phyloP scores from a whole-genome alignment of 805 yeast genomes.

The Schwanniomyces yamadae region DNA sequence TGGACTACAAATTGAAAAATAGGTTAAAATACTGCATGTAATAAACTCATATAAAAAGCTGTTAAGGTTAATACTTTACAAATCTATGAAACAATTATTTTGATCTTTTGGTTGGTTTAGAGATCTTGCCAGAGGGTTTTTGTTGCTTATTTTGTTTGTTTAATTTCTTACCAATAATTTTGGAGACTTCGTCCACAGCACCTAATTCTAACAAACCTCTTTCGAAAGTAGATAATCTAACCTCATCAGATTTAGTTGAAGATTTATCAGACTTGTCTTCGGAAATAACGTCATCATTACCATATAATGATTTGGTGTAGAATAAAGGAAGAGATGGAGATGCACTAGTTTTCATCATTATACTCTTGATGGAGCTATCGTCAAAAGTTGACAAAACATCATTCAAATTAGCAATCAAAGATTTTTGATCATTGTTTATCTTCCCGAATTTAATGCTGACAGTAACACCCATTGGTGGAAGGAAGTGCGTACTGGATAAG shows the following conservation, averaged over 20 bases:
- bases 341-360: constrained; percentile 61
- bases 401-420: constrained; percentile 60
- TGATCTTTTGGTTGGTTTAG: constrained; percentile 13
- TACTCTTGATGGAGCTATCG: constrained; percentile 48
- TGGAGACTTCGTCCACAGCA: constrained; percentile 68
- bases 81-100: constrained; percentile 4
- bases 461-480: constrained; percentile 73
- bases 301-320: constrained; percentile 56
- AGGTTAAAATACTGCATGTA: constrained; percentile 5
- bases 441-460: constrained; percentile 67
- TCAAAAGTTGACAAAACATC: constrained; percentile 52
- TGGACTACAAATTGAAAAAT: too few relatives aligned
- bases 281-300: constrained; percentile 49
- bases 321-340: constrained; percentile 88
- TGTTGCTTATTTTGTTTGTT: constrained; percentile 19
- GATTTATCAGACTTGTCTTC: constrained; percentile 24
- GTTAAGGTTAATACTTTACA: background rate
- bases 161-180: constrained; percentile 59
- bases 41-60: constrained; percentile 2
- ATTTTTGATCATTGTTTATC: constrained; percentile 32
- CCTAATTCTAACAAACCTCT: constrained; percentile 79
- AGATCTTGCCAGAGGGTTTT: constrained; percentile 13
- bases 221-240: constrained; percentile 61
- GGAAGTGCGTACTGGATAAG: constrained; percentile 55
- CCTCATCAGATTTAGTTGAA: constrained; percentile 25